Conservation (phyloP, 768 basidiomycete genomes). For the Boletus patriciae region DNA sequence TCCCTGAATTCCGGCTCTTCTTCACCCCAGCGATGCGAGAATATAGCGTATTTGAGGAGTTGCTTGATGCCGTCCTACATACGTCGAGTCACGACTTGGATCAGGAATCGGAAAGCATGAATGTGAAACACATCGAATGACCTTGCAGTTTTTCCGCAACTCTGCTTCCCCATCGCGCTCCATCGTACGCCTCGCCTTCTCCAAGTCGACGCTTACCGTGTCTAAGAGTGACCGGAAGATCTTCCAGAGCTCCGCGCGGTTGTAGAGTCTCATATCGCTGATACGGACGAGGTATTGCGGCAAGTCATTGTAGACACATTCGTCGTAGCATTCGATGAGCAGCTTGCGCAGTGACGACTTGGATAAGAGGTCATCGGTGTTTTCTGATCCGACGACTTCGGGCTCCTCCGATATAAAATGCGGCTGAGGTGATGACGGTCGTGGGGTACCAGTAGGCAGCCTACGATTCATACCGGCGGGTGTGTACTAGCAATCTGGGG, state of each 20-base stretch:
- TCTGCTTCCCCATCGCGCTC: background rate
- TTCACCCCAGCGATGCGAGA: slow-evolving; percentile 21
- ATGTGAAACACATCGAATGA: background rate
- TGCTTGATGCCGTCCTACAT: slow-evolving; percentile 4
- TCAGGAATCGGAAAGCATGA: background rate
- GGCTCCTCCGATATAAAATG: background rate
- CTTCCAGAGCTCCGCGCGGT: slow-evolving; percentile 9
- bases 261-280: slow-evolving; percentile 13
- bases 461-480: background rate
- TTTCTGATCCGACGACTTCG: background rate
- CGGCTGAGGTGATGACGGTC: background rate
- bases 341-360: background rate
- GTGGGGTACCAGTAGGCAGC: background rate
- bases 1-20: slow-evolving; percentile 17
- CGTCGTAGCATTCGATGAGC: slow-evolving; percentile 6
- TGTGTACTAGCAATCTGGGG: no score
- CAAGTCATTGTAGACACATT: slow-evolving; percentile 10
- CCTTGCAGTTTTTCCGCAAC: slow-evolving; percentile 1
- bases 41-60: slow-evolving; percentile 14
- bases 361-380: background rate
- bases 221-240: background rate
- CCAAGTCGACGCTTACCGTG: background rate
- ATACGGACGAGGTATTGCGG: slow-evolving; percentile 18
- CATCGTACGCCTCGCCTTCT: background rate
- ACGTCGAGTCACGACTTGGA: background rate